Conservation (phyloP, 495 filamentous ascomycete species). For the Penicillium waksmanii region DNA sequence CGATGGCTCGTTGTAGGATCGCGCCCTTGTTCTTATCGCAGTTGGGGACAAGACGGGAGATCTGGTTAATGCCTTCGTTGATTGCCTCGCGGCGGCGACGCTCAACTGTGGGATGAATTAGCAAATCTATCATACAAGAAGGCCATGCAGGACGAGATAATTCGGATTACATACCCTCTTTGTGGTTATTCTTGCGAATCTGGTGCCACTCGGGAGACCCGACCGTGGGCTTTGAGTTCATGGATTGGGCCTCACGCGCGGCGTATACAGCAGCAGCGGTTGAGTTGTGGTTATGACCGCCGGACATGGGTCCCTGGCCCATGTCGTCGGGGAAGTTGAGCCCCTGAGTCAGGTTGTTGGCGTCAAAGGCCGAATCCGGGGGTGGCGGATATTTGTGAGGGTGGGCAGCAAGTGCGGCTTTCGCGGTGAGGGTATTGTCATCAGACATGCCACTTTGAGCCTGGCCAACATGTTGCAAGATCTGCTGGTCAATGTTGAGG, state of each 20-base stretch:
- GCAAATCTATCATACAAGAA: not conserved
- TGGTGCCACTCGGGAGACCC: conserved; percentile 98
- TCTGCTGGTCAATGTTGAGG: conserved; percentile 53
- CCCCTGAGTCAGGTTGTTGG: conserved; percentile 45
- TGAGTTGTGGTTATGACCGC: conserved; percentile 47
- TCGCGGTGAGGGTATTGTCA: conserved; percentile 51
- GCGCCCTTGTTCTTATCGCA: conserved; percentile 99
- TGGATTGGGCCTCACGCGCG: conserved; percentile 48
- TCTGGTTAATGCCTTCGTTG: conserved; percentile 98
- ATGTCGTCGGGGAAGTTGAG: conserved; percentile 52
- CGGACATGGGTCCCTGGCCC: conserved; percentile 41
- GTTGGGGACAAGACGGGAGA: conserved; percentile 94
- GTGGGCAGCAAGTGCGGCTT: conserved; percentile 51
- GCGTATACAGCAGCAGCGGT: conserved; percentile 53
- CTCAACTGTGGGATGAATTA: conserved; percentile 66
- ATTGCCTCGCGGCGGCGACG: conserved; percentile 97
- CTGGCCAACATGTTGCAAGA: conserved; percentile 51
- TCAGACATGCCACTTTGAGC: conserved; percentile 51
- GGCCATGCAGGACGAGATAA: not conserved
- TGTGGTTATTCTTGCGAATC: conserved; percentile 96
- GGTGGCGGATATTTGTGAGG: conserved; percentile 51
- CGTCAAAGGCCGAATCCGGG: conserved; percentile 46
- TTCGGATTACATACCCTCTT: conserved; percentile 75
- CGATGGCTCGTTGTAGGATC: conserved; percentile 89
- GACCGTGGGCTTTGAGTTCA: conserved; percentile 78